Conservation (phyloP, 169 alveolate species). For the Perkinsus chesapeaki region DNA sequence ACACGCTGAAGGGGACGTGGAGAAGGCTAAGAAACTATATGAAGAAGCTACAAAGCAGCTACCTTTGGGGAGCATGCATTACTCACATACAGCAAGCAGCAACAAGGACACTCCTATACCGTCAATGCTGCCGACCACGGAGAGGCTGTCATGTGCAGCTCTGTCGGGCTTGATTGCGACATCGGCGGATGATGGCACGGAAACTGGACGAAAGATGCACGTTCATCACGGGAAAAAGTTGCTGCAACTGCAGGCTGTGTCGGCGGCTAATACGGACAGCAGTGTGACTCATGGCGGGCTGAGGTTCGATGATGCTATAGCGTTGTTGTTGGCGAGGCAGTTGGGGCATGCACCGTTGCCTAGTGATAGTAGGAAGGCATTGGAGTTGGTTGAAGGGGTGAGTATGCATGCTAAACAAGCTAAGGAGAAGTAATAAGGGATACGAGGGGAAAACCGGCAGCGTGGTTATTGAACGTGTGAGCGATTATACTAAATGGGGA, state of each 20-base stretch:
- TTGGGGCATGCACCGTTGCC: neutral
- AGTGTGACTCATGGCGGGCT: neutral
- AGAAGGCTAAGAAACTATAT: neutral
- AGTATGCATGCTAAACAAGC: neutral
- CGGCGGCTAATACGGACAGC: neutral
- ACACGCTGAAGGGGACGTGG: neutral
- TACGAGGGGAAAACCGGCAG: no score
- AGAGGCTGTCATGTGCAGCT: neutral
- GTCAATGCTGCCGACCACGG: neutral
- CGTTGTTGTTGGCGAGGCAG: neutral
- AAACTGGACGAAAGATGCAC: neutral
- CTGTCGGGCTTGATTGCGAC: neutral
- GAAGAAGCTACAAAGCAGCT: neutral
- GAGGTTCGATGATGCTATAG: neutral
- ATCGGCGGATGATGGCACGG: neutral
- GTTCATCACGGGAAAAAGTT: neutral
- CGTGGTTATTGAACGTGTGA: no score
- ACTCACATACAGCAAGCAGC: neutral
- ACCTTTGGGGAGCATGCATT: neutral
- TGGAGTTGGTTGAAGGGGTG: neutral
- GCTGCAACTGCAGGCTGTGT: neutral
- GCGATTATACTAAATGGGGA: no score
- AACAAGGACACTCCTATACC: neutral
- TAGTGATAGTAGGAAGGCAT: neutral
- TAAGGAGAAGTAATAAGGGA: neutral